A percentile compares a stretch with the other conserved stretches of the same genome.
These are phyloP conservation scores for Scutellaria minor DNA, from an alignment of 257 asterid genomes.

Conservation along the genomic window DNA sequence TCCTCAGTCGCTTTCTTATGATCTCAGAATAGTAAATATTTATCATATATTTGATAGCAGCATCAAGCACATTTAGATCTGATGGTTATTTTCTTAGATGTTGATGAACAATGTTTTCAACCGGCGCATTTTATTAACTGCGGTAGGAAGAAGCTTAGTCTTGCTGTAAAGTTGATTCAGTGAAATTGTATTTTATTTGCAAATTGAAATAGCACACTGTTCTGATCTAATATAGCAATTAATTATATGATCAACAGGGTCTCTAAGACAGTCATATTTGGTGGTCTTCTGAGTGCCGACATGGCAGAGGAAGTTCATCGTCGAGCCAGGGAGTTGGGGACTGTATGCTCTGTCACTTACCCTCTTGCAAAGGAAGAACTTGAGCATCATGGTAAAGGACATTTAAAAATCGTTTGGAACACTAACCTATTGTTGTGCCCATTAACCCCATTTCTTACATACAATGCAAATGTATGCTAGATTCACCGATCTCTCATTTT, in stretches of 20 bases:
- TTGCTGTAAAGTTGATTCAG: neutral
- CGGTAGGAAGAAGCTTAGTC: constrained; percentile 3
- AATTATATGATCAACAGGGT: constrained; percentile 63
- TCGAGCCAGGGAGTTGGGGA: constrained; percentile 65
- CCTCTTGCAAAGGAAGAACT: constrained; percentile 86
- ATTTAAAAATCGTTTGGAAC: constrained; percentile 14
- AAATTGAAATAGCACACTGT: constrained; percentile 18
- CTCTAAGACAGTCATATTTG: constrained; percentile 86
- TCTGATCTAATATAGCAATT: constrained; percentile 17
- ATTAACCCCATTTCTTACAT: constrained; percentile 3
- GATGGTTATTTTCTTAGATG: neutral
- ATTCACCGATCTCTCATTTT: constrained; percentile 2
- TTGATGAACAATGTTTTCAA: constrained; percentile 12
- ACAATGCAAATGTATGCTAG: constrained; percentile 22
- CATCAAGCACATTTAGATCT: neutral
- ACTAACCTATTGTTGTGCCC: constrained; percentile 4
- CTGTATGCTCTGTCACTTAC: constrained; percentile 66
- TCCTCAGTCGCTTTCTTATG: neutral
- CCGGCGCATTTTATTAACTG: constrained; percentile 16
- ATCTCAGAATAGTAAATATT: neutral
- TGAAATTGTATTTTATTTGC: neutral
- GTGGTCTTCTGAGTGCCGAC: constrained; percentile 69
- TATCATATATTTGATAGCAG: neutral
- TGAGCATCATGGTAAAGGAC: constrained; percentile 68
- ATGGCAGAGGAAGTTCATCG: constrained; percentile 89